Percentiles rank a stretch among this genome's conserved stretches.
Evolutionary conservation across 116 monocot genomes (phyloP).

Genomic region (Posidonia oceanica): DNA sequence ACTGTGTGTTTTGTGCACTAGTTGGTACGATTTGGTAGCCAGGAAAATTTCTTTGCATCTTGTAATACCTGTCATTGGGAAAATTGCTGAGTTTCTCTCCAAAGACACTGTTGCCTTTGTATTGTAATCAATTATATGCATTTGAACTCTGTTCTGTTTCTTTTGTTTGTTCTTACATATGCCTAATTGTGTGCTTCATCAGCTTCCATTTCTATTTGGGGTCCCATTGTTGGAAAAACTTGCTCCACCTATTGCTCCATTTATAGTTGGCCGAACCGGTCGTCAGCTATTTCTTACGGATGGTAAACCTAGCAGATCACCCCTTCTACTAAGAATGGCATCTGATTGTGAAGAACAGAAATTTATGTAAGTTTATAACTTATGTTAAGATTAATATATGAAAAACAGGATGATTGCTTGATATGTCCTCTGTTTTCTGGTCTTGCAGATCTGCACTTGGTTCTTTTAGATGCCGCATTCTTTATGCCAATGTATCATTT

Average conservation of each 20-base stretch:
- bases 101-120: too few relatives aligned
- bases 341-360: constrained; percentile 63
- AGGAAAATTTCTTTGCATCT: too few relatives aligned
- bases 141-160: background rate
- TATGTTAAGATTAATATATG: too few relatives aligned
- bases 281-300: constrained; percentile 85
- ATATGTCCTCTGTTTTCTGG: background rate
- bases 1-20: too few relatives aligned
- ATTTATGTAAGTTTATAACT: constrained; percentile 47
- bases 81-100: too few relatives aligned
- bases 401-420: background rate
- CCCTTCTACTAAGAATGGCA: constrained; percentile 85
- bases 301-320: constrained; percentile 67
- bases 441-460: constrained; percentile 71
- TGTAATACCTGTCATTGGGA: too few relatives aligned
- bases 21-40: too few relatives aligned
- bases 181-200: constrained; percentile 1
- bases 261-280: constrained; percentile 74
- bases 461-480: constrained; percentile 50
- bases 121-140: background rate
- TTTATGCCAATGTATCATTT: constrained; percentile 93
- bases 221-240: constrained; percentile 78
- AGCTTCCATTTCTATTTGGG: constrained; percentile 95
- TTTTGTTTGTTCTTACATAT: background rate
- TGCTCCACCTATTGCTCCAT: constrained; percentile 67